Percentiles rank a stretch among this genome's conserved stretches.
Conservation (phyloP, 805 yeast species). For the Candida tibetensis region DNA sequence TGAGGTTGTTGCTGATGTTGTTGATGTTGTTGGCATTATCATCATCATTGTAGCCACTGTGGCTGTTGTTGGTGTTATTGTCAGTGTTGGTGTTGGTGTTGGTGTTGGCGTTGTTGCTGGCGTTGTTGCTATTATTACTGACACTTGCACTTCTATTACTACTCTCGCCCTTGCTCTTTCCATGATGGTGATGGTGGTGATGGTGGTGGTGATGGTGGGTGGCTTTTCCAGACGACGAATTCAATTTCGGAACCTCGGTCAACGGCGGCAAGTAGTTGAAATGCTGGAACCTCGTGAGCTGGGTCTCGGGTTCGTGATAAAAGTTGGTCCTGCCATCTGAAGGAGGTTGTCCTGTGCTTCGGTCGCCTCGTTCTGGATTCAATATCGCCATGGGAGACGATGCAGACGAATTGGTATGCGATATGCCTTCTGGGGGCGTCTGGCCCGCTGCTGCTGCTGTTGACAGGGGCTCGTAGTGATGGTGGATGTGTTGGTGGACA, state of each 20-base stretch:
- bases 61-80: slow-evolving; percentile 37
- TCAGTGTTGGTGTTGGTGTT: slow-evolving; percentile 22
- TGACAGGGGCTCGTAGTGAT: slow-evolving; percentile 50
- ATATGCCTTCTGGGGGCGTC: slow-evolving; percentile 1
- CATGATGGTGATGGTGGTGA: slow-evolving; percentile 25
- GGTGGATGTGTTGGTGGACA: slow-evolving; percentile 83
- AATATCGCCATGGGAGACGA: no score
- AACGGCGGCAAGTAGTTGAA: slow-evolving; percentile 72
- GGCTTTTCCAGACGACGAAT: slow-evolving; percentile 43
- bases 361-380: no score
- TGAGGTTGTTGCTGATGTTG: not conserved
- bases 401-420: no score
- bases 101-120: slow-evolving; percentile 32
- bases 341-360: no score
- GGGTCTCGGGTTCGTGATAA: slow-evolving; percentile 49
- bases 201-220: slow-evolving; percentile 30
- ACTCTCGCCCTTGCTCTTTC: slow-evolving; percentile 3
- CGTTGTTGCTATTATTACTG: slow-evolving; percentile 17
- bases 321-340: slow-evolving; percentile 12
- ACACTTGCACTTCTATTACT: not conserved
- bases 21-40: slow-evolving; percentile 1
- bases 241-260: slow-evolving; percentile 68
- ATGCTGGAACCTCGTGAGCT: slow-evolving; percentile 60
- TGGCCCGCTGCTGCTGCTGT: slow-evolving; percentile 4
- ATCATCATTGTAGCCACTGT: slow-evolving; percentile 4